Evolutionary conservation across 768 basidiomycete species (phyloP), one percentile per base, ranked within the genome.

Genomic region (Mycena olivaceomarginata): DNA sequence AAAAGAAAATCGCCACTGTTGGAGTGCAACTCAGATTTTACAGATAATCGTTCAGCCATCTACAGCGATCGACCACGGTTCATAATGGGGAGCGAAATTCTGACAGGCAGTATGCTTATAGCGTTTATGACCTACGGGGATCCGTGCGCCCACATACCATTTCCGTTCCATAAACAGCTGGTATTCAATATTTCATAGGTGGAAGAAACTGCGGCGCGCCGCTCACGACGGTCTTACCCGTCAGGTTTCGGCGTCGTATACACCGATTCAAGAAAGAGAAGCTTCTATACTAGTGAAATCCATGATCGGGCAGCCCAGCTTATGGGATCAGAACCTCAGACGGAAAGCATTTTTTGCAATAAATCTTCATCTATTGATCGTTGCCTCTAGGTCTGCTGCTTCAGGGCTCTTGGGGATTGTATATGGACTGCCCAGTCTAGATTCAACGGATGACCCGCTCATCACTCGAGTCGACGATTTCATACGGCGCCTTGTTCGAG

Each of bases 401-500:
- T 65, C 64, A 12, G 25, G 10, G 45, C 6, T 65, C 43, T 37
- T 45, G 43, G n/a, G 41, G 11, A 18, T 41, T 22, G 51, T 53
- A 13, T 67, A 67, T 22, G 66, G 22, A 53, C 39, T 25, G 66
- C 66, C 66, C 66, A 31, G 66, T 20, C 41, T 22, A 31, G 66
- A 22, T 25, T 37, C 51, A 53, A 53, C 13, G 11, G 5, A 39
- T 39, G 64, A 69, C 45, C 51, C 20, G 12, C 37, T 67, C 66
- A 25, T 67, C 39, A 31, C 51, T 13, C 66, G 48, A 12, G 39
- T 51, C 12, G n/a, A 67, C 51, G 66, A 41, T 31, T 31, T 45
- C 13, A 45, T 20, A 2, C 40, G 12, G 0, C 66, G 85, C 11
- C 70, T 87, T 18, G 83, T 84, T 16, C 79, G 79, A 12, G 86